Conservation (phyloP, 345 rosid species). For the Salix brachista region DNA sequence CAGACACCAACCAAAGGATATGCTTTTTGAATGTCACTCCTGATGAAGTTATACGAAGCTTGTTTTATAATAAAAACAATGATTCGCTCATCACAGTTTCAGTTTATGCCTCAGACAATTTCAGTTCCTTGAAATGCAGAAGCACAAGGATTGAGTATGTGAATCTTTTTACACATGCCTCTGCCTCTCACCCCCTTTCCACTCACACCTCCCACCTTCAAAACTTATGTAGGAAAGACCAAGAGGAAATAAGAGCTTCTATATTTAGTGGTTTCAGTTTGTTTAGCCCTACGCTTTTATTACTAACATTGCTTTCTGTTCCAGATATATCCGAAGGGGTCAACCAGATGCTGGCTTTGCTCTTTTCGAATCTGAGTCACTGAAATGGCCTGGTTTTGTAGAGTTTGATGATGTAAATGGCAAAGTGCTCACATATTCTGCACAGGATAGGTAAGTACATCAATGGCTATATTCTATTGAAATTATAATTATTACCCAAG, state of each 20-base stretch:
- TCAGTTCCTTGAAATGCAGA: conserved; percentile 67
- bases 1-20: conserved; percentile 64
- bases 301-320: background rate
- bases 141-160: conserved; percentile 59
- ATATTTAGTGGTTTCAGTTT: background rate
- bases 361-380: conserved; percentile 74
- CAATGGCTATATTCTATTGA: background rate
- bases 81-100: conserved; percentile 68
- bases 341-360: conserved; percentile 76
- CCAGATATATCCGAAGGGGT: conserved; percentile 64
- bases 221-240: background rate
- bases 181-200: background rate
- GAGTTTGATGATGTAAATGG: conserved; percentile 93
- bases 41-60: conserved; percentile 63
- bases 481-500: background rate
- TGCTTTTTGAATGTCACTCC: conserved; percentile 59
- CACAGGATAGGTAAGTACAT: conserved; percentile 58
- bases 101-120: conserved; percentile 58
- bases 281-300: background rate
- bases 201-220: background rate
- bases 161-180: background rate
- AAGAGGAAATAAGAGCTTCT: background rate
- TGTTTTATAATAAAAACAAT: conserved; percentile 65
- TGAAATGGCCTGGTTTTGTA: conserved; percentile 91
- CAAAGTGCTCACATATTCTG: conserved; percentile 77